A percentile compares a stretch with the other conserved stretches of the same genome.
Evolutionary conservation across 345 rosid genomes (phyloP).

Genomic region (Punica granatum): DNA sequence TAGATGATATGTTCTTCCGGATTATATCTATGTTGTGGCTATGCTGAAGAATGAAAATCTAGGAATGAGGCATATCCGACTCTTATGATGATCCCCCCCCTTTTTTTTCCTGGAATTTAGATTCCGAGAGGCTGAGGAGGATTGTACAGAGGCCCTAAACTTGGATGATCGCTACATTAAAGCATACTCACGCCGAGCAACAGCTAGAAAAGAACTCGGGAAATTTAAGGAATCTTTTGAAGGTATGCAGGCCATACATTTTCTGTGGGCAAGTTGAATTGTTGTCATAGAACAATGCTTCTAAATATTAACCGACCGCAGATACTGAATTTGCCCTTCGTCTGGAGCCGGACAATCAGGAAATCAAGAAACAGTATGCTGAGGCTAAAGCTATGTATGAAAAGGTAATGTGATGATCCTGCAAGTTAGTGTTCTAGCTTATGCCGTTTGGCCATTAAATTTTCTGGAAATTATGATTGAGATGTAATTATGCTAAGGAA

Average conservation of each 20-base stretch:
- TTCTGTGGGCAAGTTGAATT: not conserved
- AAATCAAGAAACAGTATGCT: slow-evolving; percentile 69
- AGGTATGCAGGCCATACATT: slow-evolving; percentile 31
- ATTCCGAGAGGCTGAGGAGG: slow-evolving; percentile 78
- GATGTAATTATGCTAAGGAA: not conserved
- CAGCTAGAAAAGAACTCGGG: slow-evolving; percentile 74
- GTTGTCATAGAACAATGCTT: not conserved
- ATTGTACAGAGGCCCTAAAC: slow-evolving; percentile 89
- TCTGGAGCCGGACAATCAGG: slow-evolving; percentile 83
- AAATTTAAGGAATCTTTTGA: slow-evolving; percentile 69
- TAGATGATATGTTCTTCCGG: not conserved
- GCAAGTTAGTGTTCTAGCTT: not conserved
- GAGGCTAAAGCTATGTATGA: slow-evolving; percentile 61
- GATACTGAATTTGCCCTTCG: slow-evolving; percentile 85
- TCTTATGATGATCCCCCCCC: slow-evolving; percentile 4
- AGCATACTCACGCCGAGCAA: slow-evolving; percentile 90
- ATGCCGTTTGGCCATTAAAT: not conserved
- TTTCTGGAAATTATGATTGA: not conserved
- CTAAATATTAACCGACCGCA: slow-evolving; percentile 30
- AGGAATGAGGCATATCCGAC: not conserved
- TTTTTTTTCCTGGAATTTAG: slow-evolving; percentile 23
- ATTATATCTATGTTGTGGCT: not conserved
- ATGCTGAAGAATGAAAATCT: not conserved
- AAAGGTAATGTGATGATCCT: slow-evolving; percentile 36
- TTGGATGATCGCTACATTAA: slow-evolving; percentile 82